Base-by-base conservation (phyloP, 78 protist genomes). In the Dictyostelium citrinum region DNA sequence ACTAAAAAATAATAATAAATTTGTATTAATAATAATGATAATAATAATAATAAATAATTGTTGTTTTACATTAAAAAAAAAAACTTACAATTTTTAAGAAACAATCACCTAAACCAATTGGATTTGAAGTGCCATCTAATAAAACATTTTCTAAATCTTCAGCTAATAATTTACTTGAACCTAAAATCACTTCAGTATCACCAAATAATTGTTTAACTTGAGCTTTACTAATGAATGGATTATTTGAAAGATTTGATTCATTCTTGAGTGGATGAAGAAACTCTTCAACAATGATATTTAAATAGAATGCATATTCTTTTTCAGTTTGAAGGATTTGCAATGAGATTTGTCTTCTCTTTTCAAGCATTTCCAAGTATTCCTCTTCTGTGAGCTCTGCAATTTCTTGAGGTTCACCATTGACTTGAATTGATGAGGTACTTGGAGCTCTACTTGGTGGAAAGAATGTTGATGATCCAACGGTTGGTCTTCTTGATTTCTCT, bases 141-240 rank as follows among this genome's bases (percentile, higher is more conserved):
- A 79, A 45, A 8, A n/a, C 46, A 20, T 51, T 84, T 22, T 86
- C 92, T 31, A 86, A 45, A 58, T 86, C 84, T 45, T 86, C 92
- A 31, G 79, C 67, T 5, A 86, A 35, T 24, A 86, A 70, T n/a
- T 35, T 51, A 76, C 70, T 41, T 22, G 84, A 61, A 61, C 91
- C 91, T 33, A 74, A 68, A 35, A 86, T 86, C 16, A 86, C 92
- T 31, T 86, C 80, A 22, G 68, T 43, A 55, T 86, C 92, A 43
- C 92, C 84, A 86, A 86, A 86, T 17, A 86, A 5, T 64, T 86
- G 92, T 77, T 86, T 86, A 31, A 86, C 67, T 22, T 86, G 67
- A 9, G 20, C 37, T 14, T 35, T 10, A 9, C 61, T 41, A 14
- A 86, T 74, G 84, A 86, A 86, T 76, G 92, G 92, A 37, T 86